Percentiles rank a stretch among this genome's conserved stretches.
Evolutionary conservation across 1,284 basidiomycete species (phyloP).

Genomic region (Fomitopsis palustris): DNA sequence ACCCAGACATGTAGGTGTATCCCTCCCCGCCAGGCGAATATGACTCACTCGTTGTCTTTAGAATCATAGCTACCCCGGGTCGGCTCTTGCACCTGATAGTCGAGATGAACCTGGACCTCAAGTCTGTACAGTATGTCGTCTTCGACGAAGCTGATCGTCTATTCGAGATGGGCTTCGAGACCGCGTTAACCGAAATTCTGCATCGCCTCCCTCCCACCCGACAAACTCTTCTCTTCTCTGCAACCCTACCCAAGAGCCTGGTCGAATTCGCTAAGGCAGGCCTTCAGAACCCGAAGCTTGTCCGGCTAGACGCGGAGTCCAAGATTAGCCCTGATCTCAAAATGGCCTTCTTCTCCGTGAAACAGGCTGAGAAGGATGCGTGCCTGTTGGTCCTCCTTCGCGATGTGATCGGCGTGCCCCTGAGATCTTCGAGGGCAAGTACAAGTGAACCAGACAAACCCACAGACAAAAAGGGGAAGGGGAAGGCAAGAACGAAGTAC

Average conservation of each 20-base stretch:
- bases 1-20: constrained; percentile 85
- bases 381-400: constrained; percentile 83
- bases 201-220: constrained; percentile 82
- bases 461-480: constrained; percentile 42
- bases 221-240: constrained; percentile 94
- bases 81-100: constrained; percentile 93
- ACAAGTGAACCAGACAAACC: constrained; percentile 28
- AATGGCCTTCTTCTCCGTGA: constrained; percentile 93
- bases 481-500: constrained; percentile 34
- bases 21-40: constrained; percentile 9
- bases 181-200: constrained; percentile 89
- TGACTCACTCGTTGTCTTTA: constrained; percentile 29
- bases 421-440: constrained; percentile 31
- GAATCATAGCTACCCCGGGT: constrained; percentile 96
- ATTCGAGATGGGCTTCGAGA: constrained; percentile 98
- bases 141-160: constrained; percentile 98
- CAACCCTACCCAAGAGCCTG: constrained; percentile 92
- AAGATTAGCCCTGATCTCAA: constrained; percentile 94
- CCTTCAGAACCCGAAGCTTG: constrained; percentile 89
- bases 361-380: constrained; percentile 93
- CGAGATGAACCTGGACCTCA: constrained; percentile 95
- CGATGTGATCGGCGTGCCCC: constrained; percentile 84
- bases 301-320: constrained; percentile 92
- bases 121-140: constrained; percentile 86
- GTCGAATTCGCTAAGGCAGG: constrained; percentile 99